Evolutionary conservation across 768 basidiomycete species (phyloP).

Genomic region (Zangia roseola): DNA sequence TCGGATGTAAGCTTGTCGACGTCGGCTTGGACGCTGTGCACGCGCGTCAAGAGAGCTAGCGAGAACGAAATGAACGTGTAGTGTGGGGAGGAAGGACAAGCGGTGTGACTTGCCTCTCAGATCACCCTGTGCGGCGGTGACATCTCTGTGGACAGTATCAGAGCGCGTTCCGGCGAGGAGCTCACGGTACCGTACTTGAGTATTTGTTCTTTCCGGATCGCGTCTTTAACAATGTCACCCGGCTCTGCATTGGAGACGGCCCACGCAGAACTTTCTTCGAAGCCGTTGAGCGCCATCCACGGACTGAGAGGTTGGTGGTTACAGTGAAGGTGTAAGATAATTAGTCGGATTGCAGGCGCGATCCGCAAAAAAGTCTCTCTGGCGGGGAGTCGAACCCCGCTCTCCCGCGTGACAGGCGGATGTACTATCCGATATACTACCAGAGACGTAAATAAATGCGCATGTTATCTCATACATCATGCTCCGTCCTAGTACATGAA

Average conservation of each 20-base stretch:
- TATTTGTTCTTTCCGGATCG: conserved; percentile 72
- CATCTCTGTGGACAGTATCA: conserved; percentile 51
- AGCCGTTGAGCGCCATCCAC: conserved; percentile 46
- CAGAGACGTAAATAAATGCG: conserved; percentile 23
- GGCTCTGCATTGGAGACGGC: conserved; percentile 42
- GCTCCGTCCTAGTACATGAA: neutral
- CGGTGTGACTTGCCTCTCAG: conserved; percentile 55
- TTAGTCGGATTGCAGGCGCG: neutral
- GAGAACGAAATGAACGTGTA: neutral
- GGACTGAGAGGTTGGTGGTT: neutral
- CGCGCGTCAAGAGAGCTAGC: conserved; percentile 64
- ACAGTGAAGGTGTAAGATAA: neutral
- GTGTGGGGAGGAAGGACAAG: neutral
- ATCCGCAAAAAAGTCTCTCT: conserved; percentile 30
- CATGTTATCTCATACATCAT: neutral
- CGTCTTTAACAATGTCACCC: conserved; percentile 70
- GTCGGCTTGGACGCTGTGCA: conserved; percentile 69
- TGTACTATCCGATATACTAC: conserved; percentile 55
- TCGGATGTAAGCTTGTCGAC: conserved; percentile 78
- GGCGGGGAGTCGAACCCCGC: conserved; percentile 49
- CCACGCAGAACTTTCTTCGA: conserved; percentile 49
- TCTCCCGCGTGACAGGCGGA: conserved; percentile 50
- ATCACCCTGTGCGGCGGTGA: conserved; percentile 72
- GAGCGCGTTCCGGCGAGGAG: neutral
- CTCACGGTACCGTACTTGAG: conserved; percentile 58